phyloP scores from a whole-genome alignment of 805 yeast species.

The Kazachstania bromeliacearum region DNA sequence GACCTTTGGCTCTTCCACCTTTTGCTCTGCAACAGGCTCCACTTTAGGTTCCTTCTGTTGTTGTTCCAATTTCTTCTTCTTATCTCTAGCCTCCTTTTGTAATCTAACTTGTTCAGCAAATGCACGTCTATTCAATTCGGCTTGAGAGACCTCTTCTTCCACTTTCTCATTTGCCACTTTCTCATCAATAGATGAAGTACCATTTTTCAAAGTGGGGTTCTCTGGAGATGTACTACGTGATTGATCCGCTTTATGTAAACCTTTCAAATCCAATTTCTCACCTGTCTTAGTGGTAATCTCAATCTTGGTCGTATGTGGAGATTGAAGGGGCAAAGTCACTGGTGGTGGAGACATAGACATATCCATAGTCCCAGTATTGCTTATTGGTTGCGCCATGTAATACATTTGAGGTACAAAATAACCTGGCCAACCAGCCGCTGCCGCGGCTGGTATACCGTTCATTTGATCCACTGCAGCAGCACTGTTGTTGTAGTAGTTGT shows the following conservation, averaged over 20 bases:
- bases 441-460: too few species aligned
- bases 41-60: slow-evolving; percentile 5
- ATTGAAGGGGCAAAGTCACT: background rate
- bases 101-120: slow-evolving; percentile 27
- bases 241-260: slow-evolving; percentile 12
- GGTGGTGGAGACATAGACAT: too few species aligned
- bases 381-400: slow-evolving; percentile 20
- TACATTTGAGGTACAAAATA: slow-evolving; percentile 21
- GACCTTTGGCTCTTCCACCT: background rate
- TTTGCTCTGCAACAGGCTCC: slow-evolving; percentile 1
- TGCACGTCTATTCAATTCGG: slow-evolving; percentile 24
- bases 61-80: slow-evolving; percentile 15
- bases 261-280: slow-evolving; percentile 23
- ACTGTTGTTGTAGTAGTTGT: too few species aligned
- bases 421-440: slow-evolving; percentile 23
- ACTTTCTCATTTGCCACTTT: background rate
- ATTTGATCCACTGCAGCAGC: too few species aligned
- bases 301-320: slow-evolving; percentile 19
- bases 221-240: background rate
- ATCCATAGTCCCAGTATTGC: slow-evolving; percentile 5
- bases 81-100: slow-evolving; percentile 26
- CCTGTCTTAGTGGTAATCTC: slow-evolving; percentile 30
- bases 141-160: slow-evolving; percentile 12
- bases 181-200: background rate
- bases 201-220: background rate